Evolutionary conservation across 768 basidiomycete genomes (phyloP), one percentile per base, ranked within the genome.

Genomic region (Calocera cornea): DNA sequence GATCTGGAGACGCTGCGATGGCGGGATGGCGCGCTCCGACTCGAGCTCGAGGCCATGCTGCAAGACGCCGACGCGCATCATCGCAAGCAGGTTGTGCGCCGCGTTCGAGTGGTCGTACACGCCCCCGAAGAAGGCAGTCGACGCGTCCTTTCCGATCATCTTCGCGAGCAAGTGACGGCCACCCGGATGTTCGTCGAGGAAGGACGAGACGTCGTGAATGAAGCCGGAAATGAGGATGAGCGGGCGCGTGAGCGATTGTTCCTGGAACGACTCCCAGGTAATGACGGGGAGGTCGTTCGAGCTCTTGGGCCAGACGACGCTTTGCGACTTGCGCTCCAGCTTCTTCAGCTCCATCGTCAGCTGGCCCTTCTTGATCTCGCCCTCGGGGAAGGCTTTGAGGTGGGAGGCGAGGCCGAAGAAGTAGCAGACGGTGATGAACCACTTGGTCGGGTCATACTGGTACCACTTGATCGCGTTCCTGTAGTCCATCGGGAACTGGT

Each of bases 401-500:
- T 89, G 87, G 49, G 82, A 82, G 24, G 88, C 87, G 50, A 88
- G 81, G 31, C 90, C 88, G 54, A 91, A 22, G 69, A 78, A 70
- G 67, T 83, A 74, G 78, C 82, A 83, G 12, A 78, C 77, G 79
- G 80, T 82, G 78, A 92, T 94, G 80, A 92, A 90, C 92, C 92
- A 94, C 76, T 93, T 93, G 38, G 91, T 93, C 11, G 91, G 92
- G 74, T 92, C 90, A 73, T 92, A 93, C 74, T 93, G 90, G 77
- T 89, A 90, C 90, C 90, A 92, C 77, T 82, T 92, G 82, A 95
- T 92, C 67, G 94, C 94, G 74, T 95, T 95, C 29, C 94, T 85
- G 80, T 94, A 97, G 77, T 97, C 94, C 90, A 92, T 92, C 7
- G 94, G 94, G 84, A 95, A 95, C 68, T 85, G 86, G 74, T 97